phyloP scores from a whole-genome alignment of 306 rosid species.

The Vicia villosa region DNA sequence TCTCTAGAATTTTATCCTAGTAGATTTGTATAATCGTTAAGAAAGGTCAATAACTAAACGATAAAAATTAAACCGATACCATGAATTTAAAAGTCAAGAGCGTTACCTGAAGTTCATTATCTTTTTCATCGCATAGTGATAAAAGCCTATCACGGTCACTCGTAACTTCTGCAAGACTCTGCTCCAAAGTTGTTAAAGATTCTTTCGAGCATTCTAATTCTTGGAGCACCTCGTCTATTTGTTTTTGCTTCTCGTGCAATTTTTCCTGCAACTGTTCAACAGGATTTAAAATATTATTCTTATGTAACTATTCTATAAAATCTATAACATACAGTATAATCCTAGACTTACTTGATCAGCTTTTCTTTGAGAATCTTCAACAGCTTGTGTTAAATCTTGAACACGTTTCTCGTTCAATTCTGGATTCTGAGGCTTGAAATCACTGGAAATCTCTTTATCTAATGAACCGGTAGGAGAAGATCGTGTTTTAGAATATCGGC shows the following conservation, averaged over 20 bases:
- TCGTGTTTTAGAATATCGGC: slow-evolving; percentile 82
- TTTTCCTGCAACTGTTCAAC: slow-evolving; percentile 67
- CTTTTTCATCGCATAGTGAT: slow-evolving; percentile 65
- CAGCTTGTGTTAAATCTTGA: slow-evolving; percentile 72
- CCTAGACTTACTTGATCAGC: slow-evolving; percentile 69
- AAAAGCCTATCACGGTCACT: slow-evolving; percentile 57
- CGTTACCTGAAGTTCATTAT: slow-evolving; percentile 75
- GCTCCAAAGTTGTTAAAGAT: slow-evolving; percentile 62
- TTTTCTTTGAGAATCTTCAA: slow-evolving; percentile 80
- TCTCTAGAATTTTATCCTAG: slow-evolving; percentile 70
- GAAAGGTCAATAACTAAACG: background rate
- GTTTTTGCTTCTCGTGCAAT: slow-evolving; percentile 62
- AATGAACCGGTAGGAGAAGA: slow-evolving; percentile 54
- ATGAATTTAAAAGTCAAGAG: slow-evolving; percentile 27
- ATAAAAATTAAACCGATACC: slow-evolving; percentile 10
- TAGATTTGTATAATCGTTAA: slow-evolving; percentile 37
- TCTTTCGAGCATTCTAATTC: slow-evolving; percentile 71
- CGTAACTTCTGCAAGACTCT: slow-evolving; percentile 55
- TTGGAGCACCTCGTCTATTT: slow-evolving; percentile 59
- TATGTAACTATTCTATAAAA: background rate
- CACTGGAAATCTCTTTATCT: slow-evolving; percentile 62
- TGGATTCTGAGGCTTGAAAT: slow-evolving; percentile 52
- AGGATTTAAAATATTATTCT: slow-evolving; percentile 33
- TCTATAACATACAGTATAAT: background rate
- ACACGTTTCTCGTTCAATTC: slow-evolving; percentile 68